Evolutionary conservation across 495 filamentous ascomycete genomes (phyloP).

Genomic region (Acidomyces sp.): DNA sequence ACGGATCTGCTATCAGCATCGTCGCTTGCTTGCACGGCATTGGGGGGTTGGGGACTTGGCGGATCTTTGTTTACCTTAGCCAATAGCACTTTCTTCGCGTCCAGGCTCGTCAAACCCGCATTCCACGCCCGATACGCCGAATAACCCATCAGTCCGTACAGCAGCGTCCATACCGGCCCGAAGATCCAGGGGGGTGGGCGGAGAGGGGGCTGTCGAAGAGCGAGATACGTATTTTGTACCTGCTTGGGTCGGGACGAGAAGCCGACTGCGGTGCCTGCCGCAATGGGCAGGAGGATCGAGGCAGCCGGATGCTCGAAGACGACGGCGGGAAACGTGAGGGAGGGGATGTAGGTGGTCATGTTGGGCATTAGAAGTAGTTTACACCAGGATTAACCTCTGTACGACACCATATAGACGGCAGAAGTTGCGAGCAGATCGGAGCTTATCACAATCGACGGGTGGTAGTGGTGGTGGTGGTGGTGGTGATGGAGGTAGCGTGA

Average conservation of each 20-base stretch:
- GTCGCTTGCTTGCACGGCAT: background rate
- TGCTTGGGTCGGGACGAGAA: slow-evolving; percentile 34
- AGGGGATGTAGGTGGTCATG: slow-evolving; percentile 54
- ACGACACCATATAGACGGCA: background rate
- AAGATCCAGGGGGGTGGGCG: slow-evolving; percentile 70
- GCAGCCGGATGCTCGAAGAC: slow-evolving; percentile 53
- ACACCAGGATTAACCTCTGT: background rate
- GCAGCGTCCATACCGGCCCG: slow-evolving; percentile 68
- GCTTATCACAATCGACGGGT: no score
- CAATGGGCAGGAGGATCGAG: slow-evolving; percentile 56
- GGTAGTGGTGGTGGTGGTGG: no score
- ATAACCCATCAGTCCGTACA: slow-evolving; percentile 86
- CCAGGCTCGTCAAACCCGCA: slow-evolving; percentile 43
- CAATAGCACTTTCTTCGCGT: slow-evolving; percentile 26
- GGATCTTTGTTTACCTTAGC: slow-evolving; percentile 29
- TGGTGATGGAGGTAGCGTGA: no score
- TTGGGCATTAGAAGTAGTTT: slow-evolving; percentile 12
- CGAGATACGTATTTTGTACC: slow-evolving; percentile 49
- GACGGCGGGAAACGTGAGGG: slow-evolving; percentile 45
- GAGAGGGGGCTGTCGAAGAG: slow-evolving; percentile 65
- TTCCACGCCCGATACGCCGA: slow-evolving; percentile 57
- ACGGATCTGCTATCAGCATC: background rate
- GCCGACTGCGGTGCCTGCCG: slow-evolving; percentile 38
- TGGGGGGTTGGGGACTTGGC: slow-evolving; percentile 6
- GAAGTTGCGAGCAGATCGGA: no score